Evolutionary conservation across 305 asterid species (phyloP), one percentile per base, ranked within the genome.

Genomic region (Plantago lanceolata): DNA sequence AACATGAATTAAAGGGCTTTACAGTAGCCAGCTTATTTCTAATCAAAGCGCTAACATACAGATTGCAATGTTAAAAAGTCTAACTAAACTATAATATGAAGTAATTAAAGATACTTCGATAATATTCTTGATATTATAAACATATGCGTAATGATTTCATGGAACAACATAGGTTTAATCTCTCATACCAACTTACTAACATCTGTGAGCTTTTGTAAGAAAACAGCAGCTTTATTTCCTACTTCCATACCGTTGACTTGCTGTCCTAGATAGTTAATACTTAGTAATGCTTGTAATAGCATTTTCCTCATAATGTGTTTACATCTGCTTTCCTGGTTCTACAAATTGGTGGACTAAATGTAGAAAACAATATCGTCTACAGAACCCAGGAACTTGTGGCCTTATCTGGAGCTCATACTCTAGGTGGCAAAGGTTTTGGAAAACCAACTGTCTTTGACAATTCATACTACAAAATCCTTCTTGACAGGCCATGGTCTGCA

Each of bases 351-450:
- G 58, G 16, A 57, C 48, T 65, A 71, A 68, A 21, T 61, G n/a
- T 33, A 21, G 6, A 11, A 65, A 5, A 48, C 33, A 43, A 70
- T 55, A 17, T n/a, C n/a, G n/a, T n/a, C n/a, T 59, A 65, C 80
- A 87, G 96, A 73, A 75, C 88, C 47, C 89, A 78, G 68, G 98
- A 92, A 66, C 96, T 89, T 17, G 95, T 92, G 75, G 98, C 93
- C 20, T 69, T 86, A 67, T 89, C 96, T 37, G 98, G 98, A 69
- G 98, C 96, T 49, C 98, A 89, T 78, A 92, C 96, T 20, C 68
- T 89, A 53, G 98, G 98, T 69, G 71, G 73, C 77, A 89, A 92
- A 89, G 98, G 98, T 61, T 92, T 92, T 24, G 98, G 96, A 73
- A 79, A 61, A 73, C 96, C 98, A 54, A 45, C 35, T 11, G 83